These are phyloP conservation scores for Arabis hirsuta DNA, from an alignment of 345 rosid genomes.

Conservation along the genomic window DNA sequence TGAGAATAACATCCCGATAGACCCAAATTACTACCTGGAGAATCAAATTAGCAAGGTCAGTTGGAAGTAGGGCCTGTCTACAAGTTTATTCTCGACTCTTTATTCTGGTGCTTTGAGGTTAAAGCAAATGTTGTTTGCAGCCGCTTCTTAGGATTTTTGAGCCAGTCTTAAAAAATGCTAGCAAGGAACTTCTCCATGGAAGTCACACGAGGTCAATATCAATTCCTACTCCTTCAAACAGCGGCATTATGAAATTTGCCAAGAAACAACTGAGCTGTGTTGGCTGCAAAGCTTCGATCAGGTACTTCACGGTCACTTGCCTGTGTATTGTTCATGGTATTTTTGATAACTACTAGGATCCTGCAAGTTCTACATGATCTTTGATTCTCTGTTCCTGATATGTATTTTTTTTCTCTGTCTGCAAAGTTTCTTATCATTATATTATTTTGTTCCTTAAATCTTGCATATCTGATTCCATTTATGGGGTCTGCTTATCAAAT, in stretches of 20 bases:
- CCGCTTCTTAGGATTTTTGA: conserved; percentile 95
- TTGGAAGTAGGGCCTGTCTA: conserved; percentile 20
- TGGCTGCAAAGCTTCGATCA: conserved; percentile 84
- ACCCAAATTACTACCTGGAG: conserved; percentile 89
- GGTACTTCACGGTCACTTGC: conserved; percentile 46
- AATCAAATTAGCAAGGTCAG: conserved; percentile 95
- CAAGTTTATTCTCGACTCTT: conserved; percentile 21
- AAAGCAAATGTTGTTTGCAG: conserved; percentile 51
- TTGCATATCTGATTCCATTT: conserved; percentile 4
- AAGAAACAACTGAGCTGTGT: conserved; percentile 84
- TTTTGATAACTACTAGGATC: conserved; percentile 16
- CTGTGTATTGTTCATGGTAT: conserved; percentile 26
- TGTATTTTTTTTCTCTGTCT: not conserved
- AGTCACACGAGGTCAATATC: conserved; percentile 93
- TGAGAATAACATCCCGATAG: conserved; percentile 91
- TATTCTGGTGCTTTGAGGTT: conserved; percentile 19
- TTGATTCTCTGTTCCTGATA: conserved; percentile 23
- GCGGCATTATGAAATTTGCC: conserved; percentile 95
- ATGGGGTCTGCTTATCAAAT: conserved; percentile 16
- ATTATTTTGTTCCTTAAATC: not conserved
- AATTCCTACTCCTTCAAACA: conserved; percentile 83
- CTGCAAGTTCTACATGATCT: conserved; percentile 1
- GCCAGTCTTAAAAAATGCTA: conserved; percentile 95
- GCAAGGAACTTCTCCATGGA: conserved; percentile 89
- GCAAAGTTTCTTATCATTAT: not conserved